Evolutionary conservation across 768 basidiomycete species (phyloP), one percentile per base, ranked within the genome.

Genomic region (Amanita polypyramis): DNA sequence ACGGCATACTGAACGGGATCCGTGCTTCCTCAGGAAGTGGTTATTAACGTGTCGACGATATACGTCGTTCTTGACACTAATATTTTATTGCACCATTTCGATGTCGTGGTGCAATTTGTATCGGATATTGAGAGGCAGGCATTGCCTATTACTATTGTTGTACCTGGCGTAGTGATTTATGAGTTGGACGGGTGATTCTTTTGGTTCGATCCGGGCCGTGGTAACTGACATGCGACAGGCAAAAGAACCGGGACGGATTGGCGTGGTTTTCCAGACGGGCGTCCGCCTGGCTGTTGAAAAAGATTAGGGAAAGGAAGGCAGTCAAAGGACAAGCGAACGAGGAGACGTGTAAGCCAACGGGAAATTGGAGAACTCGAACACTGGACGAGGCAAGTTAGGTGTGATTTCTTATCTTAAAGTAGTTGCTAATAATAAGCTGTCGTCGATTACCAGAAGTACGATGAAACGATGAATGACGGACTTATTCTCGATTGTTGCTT

Each of bases 21-120:
- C 9, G 17, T 33, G 15, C 25, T 38, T 33, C 2, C 27, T 25
- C 43, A 30, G 52, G 49, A 79, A 74, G 66, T 65, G 9, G 68
- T 74, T 30, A 52, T 68, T 32, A 63, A 65, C 5, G 73, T 73
- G 54, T 63, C 55, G 49, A 58, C 65, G 30, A 64, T 66, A 14
- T 75, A 74, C 54, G 56, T 90, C 43, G 75, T 91, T 12, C 59
- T 88, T 27, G 88, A 92, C 58, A 91, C 88, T 23, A 92, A 91
- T 55, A 75, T 90, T 52, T 67, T 92, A 21, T 62, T 87, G 55
- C 77, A 80, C 57, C 70, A 79, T 51, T 74, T 88, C 51, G 77
- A 79, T 46, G 70, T 76, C 33, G 62, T 90, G 51, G 70, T 76
- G 51, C 70, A 73, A 39, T 85, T 90, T 56, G 76, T 82, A 36